Percentiles rank a stretch among this genome's conserved stretches.
These are phyloP conservation scores for Rhizopus microsporus DNA, from an alignment of 371 early-diverging fungal species.

Conservation along the genomic window DNA sequence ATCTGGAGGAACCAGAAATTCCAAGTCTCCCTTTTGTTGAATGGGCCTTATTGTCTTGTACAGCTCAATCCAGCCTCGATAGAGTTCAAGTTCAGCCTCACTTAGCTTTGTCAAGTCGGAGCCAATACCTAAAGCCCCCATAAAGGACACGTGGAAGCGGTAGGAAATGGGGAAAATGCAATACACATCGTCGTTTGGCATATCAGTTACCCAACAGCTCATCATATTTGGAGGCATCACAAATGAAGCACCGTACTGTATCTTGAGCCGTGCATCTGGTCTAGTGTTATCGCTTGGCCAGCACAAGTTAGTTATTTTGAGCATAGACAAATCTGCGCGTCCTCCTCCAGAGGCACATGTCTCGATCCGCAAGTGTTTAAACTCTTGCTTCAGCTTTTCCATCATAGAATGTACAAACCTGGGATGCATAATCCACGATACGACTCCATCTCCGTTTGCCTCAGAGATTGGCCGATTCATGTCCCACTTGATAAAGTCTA, in stretches of 20 bases:
- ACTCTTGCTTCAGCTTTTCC: conserved; percentile 19
- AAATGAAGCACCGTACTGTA: conserved; percentile 43
- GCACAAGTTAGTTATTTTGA: conserved; percentile 22
- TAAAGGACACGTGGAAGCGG: conserved; percentile 43
- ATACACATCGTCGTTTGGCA: conserved; percentile 15
- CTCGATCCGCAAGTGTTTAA: conserved; percentile 34
- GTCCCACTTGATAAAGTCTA: conserved; percentile 54
- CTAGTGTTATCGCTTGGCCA: conserved; percentile 46
- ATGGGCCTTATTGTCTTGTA: conserved; percentile 37
- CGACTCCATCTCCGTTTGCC: conserved; percentile 21
- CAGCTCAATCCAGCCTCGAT: conserved; percentile 32
- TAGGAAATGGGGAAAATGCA: conserved; percentile 32
- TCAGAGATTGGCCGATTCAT: conserved; percentile 47
- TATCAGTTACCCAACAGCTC: conserved; percentile 43
- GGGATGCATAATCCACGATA: conserved; percentile 25
- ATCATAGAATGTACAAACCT: conserved; percentile 26
- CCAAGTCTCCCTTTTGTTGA: conserved; percentile 32
- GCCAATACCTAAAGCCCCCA: conserved; percentile 42
- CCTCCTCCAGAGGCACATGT: conserved; percentile 51
- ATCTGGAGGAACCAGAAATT: conserved; percentile 34
- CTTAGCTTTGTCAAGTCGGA: conserved; percentile 22
- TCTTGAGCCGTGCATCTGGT: conserved; percentile 40
- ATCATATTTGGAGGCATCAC: conserved; percentile 37
- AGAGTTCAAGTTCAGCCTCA: conserved; percentile 15
- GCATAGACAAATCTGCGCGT: conserved; percentile 35